Evolutionary conservation across 371 early-diverging fungal species (phyloP), one percentile per base, ranked within the genome.

Genomic region (Lichtheimia corymbifera): DNA sequence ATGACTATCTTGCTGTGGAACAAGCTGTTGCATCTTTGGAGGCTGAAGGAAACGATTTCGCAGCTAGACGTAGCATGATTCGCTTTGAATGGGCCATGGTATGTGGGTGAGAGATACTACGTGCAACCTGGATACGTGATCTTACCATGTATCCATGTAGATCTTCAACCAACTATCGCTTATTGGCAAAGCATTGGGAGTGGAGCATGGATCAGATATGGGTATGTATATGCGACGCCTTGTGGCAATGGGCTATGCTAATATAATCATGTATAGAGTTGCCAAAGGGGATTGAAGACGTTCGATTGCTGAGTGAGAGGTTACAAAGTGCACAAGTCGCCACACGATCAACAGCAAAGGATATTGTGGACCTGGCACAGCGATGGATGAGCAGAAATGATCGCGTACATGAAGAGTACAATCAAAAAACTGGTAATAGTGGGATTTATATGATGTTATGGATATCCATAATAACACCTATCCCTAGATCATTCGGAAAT

Each of bases 31-130:
- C n/a, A 17, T 13, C 22, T 2, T 13, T 62, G 27, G 59, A 64
- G 13, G 9, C 13, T 13, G 13, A 59, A 25, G 20, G 54, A 0
- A 18, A 35, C 11, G 30, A 64, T 2, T 24, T 49, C 12, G 64
- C 58, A n/a, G 55, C 54, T 7, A 24, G 35, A 24, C 51, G 55
- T 9, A 50, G 59, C 35, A 15, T 58, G 20, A 53, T 66, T 20
- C 58, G 62, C 1, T 25, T 66, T 13, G 54, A 62, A 54, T 66
- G 62, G 67, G 55, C 53, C 22, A 49, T 66, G 62, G 62, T 65
- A 64, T 49, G 44, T 22, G 40, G 17, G 5, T 35, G 35, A 9
- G 35, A 9, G 11, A 9, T 11, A 11, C 35, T 35, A 6, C 9
- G 11, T 35, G 7, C 28, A 35, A 35, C 35, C 4, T 35, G 35